Conservation (phyloP, 148 eudicot genomes). For the Pharnaceum exiguum region DNA sequence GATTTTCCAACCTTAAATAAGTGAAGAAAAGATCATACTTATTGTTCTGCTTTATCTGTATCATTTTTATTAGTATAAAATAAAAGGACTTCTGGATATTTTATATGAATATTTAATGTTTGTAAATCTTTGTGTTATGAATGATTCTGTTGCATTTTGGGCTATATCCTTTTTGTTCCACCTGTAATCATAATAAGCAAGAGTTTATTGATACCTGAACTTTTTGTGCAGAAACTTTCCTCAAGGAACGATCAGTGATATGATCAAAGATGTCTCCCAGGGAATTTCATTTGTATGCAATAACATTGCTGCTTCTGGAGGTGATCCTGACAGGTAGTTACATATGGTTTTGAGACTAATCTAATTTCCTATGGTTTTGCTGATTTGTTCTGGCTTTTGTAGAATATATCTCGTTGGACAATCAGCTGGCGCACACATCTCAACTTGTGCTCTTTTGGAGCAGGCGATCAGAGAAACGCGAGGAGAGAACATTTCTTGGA, state of each 20-base stretch:
- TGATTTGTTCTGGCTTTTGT: slow-evolving; percentile 14
- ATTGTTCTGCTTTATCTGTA: no score
- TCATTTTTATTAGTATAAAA: no score
- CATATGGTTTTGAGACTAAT: not conserved
- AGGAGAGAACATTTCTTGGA: slow-evolving; percentile 74
- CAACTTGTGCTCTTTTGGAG: slow-evolving; percentile 78
- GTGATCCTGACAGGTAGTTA: slow-evolving; percentile 76
- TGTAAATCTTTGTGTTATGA: no score
- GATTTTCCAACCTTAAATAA: no score
- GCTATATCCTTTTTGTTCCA: not conserved
- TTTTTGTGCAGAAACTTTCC: slow-evolving; percentile 81
- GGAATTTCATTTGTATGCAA: slow-evolving; percentile 76
- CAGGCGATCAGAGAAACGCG: slow-evolving; percentile 73
- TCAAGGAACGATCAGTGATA: slow-evolving; percentile 94
- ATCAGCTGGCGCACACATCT: slow-evolving; percentile 97
- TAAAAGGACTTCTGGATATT: no score
- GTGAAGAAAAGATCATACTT: no score
- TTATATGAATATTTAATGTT: no score
- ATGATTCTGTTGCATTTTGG: no score
- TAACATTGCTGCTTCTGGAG: slow-evolving; percentile 57
- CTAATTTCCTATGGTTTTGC: slow-evolving; percentile 1
- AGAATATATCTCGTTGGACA: slow-evolving; percentile 92
- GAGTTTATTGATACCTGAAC: slow-evolving; percentile 6
- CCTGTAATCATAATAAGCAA: not conserved
- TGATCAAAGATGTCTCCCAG: slow-evolving; percentile 80